phyloP scores from a whole-genome alignment of 2,329 filamentous ascomycete species.

The Mycosphaerella sp. region DNA sequence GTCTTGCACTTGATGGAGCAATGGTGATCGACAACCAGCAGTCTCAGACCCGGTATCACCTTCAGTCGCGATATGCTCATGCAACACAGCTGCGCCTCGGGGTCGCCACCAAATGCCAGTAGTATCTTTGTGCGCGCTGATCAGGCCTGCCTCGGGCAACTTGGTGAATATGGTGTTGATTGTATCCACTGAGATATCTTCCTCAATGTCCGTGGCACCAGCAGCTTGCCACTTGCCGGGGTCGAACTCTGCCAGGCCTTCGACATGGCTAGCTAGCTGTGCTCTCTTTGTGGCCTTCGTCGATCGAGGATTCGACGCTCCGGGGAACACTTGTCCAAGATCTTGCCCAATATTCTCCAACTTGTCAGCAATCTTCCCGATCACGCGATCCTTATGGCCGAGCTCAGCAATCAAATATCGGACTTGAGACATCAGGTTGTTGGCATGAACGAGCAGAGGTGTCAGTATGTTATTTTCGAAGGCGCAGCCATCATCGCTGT shows the following conservation, averaged over 20 bases:
- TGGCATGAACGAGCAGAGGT: constrained; percentile 48
- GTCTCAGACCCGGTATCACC: background rate
- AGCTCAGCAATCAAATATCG: constrained; percentile 46
- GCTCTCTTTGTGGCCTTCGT: constrained; percentile 43
- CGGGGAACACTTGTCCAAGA: constrained; percentile 53
- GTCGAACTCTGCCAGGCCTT: constrained; percentile 51
- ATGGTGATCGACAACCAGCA: background rate
- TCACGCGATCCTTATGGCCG: constrained; percentile 53
- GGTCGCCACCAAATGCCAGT: constrained; percentile 32
- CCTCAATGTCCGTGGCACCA: background rate
- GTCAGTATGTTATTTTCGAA: constrained; percentile 48
- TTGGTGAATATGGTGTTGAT: constrained; percentile 19
- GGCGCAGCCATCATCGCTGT: constrained; percentile 26
- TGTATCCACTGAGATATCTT: constrained; percentile 7
- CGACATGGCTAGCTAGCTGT: constrained; percentile 50
- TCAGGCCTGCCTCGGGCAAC: constrained; percentile 6
- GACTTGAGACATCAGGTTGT: constrained; percentile 45
- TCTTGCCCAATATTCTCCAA: constrained; percentile 52
- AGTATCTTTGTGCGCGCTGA: background rate
- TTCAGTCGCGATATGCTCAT: background rate
- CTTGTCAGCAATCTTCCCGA: constrained; percentile 53
- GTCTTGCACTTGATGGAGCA: background rate
- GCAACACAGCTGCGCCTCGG: constrained; percentile 22
- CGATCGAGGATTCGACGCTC: constrained; percentile 43
- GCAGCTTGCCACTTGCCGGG: constrained; percentile 38